phyloP scores from a whole-genome alignment of 768 basidiomycete species.

The Pleurotus ostreatus region DNA sequence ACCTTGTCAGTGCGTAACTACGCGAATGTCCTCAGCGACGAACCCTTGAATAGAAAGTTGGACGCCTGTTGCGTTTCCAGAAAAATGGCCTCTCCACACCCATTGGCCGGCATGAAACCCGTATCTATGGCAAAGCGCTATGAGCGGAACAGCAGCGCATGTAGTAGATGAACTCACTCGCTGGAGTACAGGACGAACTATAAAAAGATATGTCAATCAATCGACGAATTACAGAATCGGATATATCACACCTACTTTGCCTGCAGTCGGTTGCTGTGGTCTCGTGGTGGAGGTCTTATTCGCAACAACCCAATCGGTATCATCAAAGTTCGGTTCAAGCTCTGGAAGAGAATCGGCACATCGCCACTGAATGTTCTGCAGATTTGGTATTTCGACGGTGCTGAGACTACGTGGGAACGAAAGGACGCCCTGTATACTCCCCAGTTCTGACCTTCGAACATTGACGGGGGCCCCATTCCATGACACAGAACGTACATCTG shows the following conservation, averaged over 20 bases:
- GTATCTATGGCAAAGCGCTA: conserved; percentile 15
- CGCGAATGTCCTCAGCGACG: not conserved
- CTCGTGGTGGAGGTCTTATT: conserved; percentile 57
- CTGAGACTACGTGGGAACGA: conserved; percentile 28
- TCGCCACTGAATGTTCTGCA: conserved; percentile 46
- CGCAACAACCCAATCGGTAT: conserved; percentile 52
- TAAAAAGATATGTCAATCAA: not conserved
- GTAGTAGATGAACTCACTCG: conserved; percentile 19
- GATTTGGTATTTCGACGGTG: conserved; percentile 29
- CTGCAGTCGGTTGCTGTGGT: conserved; percentile 51
- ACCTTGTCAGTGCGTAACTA: no score
- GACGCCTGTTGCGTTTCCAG: conserved; percentile 35
- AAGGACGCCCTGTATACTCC: conserved; percentile 29
- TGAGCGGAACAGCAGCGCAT: not conserved
- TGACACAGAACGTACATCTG: conserved; percentile 35
- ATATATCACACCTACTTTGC: conserved; percentile 39
- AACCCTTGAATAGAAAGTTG: conserved; percentile 36
- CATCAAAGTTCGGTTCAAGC: conserved; percentile 45
- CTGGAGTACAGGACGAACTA: conserved; percentile 27
- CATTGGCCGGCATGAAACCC: conserved; percentile 33
- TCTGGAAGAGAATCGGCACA: conserved; percentile 64
- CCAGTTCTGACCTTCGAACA: conserved; percentile 22
- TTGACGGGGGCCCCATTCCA: conserved; percentile 55
- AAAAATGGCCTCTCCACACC: conserved; percentile 44
- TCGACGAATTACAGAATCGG: not conserved